phyloP scores from a whole-genome alignment of 768 basidiomycete genomes.

The Leucosporidium scottii region DNA sequence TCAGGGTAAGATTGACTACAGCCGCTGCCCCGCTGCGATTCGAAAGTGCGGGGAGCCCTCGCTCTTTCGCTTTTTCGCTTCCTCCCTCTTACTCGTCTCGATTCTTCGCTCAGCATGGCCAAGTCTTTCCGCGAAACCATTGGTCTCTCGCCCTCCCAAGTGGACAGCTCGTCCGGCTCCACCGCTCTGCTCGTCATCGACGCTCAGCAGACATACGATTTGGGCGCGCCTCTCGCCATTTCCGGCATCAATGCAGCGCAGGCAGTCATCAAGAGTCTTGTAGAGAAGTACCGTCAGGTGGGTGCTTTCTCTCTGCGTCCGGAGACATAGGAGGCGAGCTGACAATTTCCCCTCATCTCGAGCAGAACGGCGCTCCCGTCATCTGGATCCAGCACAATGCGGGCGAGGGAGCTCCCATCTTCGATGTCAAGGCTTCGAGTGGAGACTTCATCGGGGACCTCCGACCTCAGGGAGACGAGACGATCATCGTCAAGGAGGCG shows the following conservation, averaged over 20 bases:
- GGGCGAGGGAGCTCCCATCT: conserved; percentile 19
- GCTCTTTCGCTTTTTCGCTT: too few species aligned
- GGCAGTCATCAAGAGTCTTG: conserved; percentile 6
- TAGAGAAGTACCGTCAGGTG: conserved; percentile 9
- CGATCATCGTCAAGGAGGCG: conserved; percentile 25
- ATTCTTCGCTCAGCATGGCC: not conserved
- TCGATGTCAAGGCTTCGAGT: conserved; percentile 4
- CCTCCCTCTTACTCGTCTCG: too few species aligned
- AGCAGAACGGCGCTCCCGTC: conserved; percentile 18
- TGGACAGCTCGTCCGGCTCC: not conserved
- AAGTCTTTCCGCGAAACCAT: conserved; percentile 9
- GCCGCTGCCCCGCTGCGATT: too few species aligned
- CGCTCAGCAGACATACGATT: conserved; percentile 28
- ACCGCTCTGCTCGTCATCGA: conserved; percentile 30
- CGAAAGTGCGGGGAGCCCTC: too few species aligned
- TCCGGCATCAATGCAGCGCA: conserved; percentile 16
- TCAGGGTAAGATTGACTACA: too few species aligned
- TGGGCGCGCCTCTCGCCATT: conserved; percentile 18
- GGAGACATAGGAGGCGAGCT: not conserved
- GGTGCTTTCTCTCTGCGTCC: not conserved
- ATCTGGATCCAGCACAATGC: conserved; percentile 28
- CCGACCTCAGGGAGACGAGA: conserved; percentile 16
- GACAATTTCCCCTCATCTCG: not conserved
- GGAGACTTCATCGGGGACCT: conserved; percentile 7
- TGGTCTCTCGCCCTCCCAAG: conserved; percentile 19